Evolutionary conservation across 495 filamentous ascomycete species (phyloP), one percentile per base, ranked within the genome.

Genomic region (Neurospora sp.): DNA sequence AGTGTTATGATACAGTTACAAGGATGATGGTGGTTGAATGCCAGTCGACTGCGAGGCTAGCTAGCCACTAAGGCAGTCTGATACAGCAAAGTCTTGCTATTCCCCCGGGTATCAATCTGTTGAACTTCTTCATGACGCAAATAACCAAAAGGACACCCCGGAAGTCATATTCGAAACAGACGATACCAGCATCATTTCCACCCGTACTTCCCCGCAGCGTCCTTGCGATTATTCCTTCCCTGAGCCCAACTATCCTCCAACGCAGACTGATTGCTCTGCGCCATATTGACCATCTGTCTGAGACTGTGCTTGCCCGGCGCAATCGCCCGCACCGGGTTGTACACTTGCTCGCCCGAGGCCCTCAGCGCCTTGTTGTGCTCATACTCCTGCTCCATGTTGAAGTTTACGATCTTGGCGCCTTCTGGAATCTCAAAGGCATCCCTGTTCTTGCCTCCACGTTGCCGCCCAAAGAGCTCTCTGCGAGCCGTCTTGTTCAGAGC

Each of bases 371-470:
- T 90, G 80, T 98, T 98, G 71, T 90, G 87, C 18, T 85, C 88
- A 82, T 98, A 98, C 81, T 98, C 94, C 70, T 82, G 79, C 79
- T 94, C 93, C 46, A 92, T 95, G 81, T 94, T 91, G 89, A 98
- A 97, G 72, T 89, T 91, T 68, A 93, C 82, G 10, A 97, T 83
- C 31, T 82, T 85, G 69, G 80, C 71, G 77, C 85, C 76, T 76
- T 78, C 37, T 27, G 76, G 39, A 68, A 80, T 8, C 82, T 81
- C 61, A 82, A 77, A 18, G 77, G 76, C 11, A 79, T 71, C 59
- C 75, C 78, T 4, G 39, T 65, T 65, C 27, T 44, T 39, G 53
- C 72, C 7, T 83, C 81, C 46, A 74, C n/a, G 78, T 80, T 80
- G 73, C 72, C 74, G 71, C 83, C 94, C 94, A 73, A 97, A 92